Conservation (phyloP, 371 early-diverging fungal genomes). For the Apophysomyces sp. region DNA sequence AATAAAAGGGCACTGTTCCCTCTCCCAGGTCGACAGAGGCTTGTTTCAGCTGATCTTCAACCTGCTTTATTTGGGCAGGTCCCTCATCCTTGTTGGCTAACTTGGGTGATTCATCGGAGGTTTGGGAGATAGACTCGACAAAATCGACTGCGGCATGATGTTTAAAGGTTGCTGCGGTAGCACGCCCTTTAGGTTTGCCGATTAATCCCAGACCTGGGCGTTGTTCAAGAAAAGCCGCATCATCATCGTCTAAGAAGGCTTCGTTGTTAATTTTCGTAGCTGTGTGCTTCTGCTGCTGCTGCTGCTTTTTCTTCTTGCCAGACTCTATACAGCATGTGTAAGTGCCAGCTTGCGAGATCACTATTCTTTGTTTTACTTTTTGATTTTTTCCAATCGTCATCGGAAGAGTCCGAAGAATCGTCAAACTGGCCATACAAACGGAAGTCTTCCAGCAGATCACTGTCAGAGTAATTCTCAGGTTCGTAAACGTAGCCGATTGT, state of each 20-base stretch:
- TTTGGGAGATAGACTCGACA: neutral
- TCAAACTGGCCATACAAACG: constrained; percentile 19
- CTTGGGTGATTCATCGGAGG: neutral
- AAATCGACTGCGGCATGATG: constrained; percentile 4
- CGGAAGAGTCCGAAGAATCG: constrained; percentile 2
- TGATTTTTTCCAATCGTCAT: neutral
- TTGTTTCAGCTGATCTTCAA: neutral
- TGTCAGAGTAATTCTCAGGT: neutral
- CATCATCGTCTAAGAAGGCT: too few relatives aligned
- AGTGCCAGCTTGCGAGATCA: too few relatives aligned
- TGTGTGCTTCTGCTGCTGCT: neutral
- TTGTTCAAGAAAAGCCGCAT: too few relatives aligned
- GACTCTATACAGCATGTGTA: too few relatives aligned
- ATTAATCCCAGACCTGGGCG: too few relatives aligned
- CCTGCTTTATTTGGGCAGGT: neutral
- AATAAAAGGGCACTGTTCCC: constrained; percentile 5
- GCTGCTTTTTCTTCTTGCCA: neutral
- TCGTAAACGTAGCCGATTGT: constrained; percentile 10
- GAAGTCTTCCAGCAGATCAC: constrained; percentile 15
- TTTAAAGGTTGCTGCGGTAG: constrained; percentile 3
- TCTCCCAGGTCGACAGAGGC: neutral
- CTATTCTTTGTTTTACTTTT: neutral
- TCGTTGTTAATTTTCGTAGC: too few relatives aligned
- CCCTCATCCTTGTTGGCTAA: neutral
- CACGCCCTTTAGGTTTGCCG: neutral